phyloP scores from a whole-genome alignment of 2,329 filamentous ascomycete genomes.

The Diaporthe sp. region DNA sequence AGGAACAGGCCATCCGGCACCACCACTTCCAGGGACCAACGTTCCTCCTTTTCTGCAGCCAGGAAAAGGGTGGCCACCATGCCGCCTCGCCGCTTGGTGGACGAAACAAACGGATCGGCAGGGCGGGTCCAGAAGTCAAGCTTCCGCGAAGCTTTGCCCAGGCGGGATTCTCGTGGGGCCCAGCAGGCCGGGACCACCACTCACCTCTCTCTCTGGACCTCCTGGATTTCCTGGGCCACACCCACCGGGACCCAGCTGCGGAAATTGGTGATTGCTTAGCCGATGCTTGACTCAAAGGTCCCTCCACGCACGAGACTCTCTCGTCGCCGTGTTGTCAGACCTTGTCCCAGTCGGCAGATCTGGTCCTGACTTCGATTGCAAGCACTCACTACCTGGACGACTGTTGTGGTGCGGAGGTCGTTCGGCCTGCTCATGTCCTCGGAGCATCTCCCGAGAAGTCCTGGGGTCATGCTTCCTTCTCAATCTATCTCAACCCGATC shows the following conservation, averaged over 20 bases:
- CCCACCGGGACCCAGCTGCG: conserved; percentile 10
- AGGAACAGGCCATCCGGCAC: background rate
- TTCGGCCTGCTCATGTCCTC: background rate
- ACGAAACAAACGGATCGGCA: conserved; percentile 25
- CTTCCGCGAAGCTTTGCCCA: conserved; percentile 28
- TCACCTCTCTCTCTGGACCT: background rate
- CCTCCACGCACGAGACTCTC: background rate
- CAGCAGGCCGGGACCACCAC: conserved; percentile 5
- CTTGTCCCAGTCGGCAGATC: background rate
- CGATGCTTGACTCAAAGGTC: background rate
- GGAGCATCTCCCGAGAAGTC: background rate
- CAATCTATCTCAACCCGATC: conserved; percentile 27
- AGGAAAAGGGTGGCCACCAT: background rate
- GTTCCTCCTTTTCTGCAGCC: background rate
- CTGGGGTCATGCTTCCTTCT: conserved; percentile 18
- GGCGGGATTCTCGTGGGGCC: conserved; percentile 22
- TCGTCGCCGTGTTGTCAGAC: background rate
- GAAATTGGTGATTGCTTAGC: conserved; percentile 23
- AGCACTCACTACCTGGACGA: background rate
- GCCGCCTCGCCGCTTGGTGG: background rate
- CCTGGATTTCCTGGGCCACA: background rate
- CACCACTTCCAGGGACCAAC: background rate
- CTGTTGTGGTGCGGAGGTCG: background rate
- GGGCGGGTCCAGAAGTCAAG: conserved; percentile 7
- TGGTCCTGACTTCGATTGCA: too few species aligned